Base-by-base conservation (phyloP, 139 green algal species). In the Medakamo hakoo region DNA sequence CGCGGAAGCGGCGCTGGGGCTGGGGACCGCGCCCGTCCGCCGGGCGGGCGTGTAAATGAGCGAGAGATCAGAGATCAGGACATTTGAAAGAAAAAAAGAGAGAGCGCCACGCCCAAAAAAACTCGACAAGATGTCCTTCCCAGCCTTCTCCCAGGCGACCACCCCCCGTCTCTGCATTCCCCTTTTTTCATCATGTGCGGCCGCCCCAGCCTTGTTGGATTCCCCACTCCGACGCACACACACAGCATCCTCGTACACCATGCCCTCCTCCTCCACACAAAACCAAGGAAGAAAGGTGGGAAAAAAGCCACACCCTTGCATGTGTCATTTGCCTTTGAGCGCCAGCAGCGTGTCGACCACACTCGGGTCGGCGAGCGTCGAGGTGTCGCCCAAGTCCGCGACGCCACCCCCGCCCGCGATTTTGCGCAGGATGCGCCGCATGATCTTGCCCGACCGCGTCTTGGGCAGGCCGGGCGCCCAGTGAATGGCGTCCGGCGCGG, bases 401-500 rank as follows among this genome's bases (percentile, higher is more conserved):
- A 81, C 76, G 70, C 86, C 71, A n/a, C n/a, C n/a, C 24, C 71
- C 62, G 48, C 59, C 62, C 3, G 84, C 84, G 57, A 92, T 90
- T 73, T 95, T 95, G 30, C 88, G 76, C 73, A 94, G 70, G 60
- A 95, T 82, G 30, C 88, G 74, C 22, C 87, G 80, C 87, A 95
- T 95, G 76, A 96, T 95, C 61, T 76, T 72, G 62, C 89, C 89
- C 22, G 74, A 87, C 27, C 89, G 77, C 21, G 90, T 97, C 78
- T 96, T 96, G 55, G 90, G 90, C 57, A 97, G 77, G 14, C 75
- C 78, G 59, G 83, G 78, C 19, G 84, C 86, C 86, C 86, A 96
- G 73, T 98, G 91, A 66, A 99, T 96, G 55, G 88, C 76, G 64
- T 98, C 92, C 3, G 92, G 92, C 24, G 87, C 79, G 32, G 92